A percentile compares a stretch with the other conserved stretches of the same genome.
Evolutionary conservation across 495 filamentous ascomycete species (phyloP).

Genomic region (Trichocladium uniseriatum): DNA sequence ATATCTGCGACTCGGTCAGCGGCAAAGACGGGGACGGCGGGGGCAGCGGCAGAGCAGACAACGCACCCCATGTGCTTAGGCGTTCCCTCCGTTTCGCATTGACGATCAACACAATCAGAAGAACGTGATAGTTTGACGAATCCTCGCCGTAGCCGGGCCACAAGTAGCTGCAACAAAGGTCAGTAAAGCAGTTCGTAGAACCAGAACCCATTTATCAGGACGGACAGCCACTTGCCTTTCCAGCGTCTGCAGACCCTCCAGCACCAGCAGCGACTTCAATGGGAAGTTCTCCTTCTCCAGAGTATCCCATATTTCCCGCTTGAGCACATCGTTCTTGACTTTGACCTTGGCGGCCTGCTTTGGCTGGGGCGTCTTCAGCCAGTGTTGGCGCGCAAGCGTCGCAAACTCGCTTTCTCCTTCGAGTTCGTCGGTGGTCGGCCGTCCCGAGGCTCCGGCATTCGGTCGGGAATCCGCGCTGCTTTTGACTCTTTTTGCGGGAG

Average conservation of each 20-base stretch:
- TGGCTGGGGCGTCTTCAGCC: conserved; percentile 54
- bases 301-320: conserved; percentile 83
- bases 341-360: conserved; percentile 45
- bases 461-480: conserved; percentile 33
- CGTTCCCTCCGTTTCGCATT: conserved; percentile 84
- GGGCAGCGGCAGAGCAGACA: not conserved
- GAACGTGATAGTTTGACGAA: conserved; percentile 81
- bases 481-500: conserved; percentile 41
- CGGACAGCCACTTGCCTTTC: conserved; percentile 53
- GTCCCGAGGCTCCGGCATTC: conserved; percentile 25
- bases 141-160: conserved; percentile 91
- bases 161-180: conserved; percentile 53
- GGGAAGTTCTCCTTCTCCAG: conserved; percentile 72
- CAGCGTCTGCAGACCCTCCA: conserved; percentile 85
- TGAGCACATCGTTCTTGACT: conserved; percentile 77
- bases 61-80: conserved; percentile 65
- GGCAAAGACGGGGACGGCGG: not conserved
- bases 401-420: conserved; percentile 75
- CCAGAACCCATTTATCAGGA: not conserved
- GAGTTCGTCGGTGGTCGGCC: conserved; percentile 39
- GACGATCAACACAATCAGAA: conserved; percentile 73
- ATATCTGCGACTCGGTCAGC: conserved; percentile 34
- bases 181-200: conserved; percentile 7
- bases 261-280: conserved; percentile 63
- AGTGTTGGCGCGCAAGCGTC: conserved; percentile 72